Base-by-base conservation (phyloP, 2,329 filamentous ascomycete genomes). In the Fusarium siculi region DNA sequence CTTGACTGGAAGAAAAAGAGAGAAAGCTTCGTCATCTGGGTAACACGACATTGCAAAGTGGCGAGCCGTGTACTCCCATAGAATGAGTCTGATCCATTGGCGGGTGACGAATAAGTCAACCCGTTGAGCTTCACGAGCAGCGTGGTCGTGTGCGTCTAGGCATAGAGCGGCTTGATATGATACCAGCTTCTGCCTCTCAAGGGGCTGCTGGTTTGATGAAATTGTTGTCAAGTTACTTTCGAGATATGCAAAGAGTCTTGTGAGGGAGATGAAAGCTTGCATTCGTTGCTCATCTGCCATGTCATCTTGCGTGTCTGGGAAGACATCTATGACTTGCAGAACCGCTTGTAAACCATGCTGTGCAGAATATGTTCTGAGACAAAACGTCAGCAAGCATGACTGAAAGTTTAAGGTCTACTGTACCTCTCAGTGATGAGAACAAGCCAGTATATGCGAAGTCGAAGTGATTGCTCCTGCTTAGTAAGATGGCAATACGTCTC, bases 91-190 rank as follows among this genome's bases (percentile, higher is more conserved):
- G 28, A 79, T 75, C 78, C 78, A 79, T 52, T 79, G 76, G 5
- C 76, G 72, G 6, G 78, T 78, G 6, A 79, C 77, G 43, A 77
- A 78, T 9, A 79, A 30, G 21, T 79, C 77, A 1, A 79, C 77
- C 9, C 71, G 53, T 53, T 79, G 77, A 2, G 74, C 63, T 53
- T 79, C 77, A 14, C 68, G 73, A 14, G 72, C 68, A 19, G 57
- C 69, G 4, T 72, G 65, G 14, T 66, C 69, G 15, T 75, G 53
- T 1, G 68, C 55, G 21, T 75, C 74, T 4, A 71, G 28, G 10
- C 70, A 68, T 5, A 78, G 30, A 5, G 67, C 75, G 4, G 70
- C 59, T 53, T 78, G 74, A n/a, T 69, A 74, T 9, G 70, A 71
- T 19, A 76, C 72, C 0, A 74, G 46, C 12, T 75, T 72, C n/a